Base-by-base conservation (phyloP, 2,329 filamentous ascomycete species). In the Trichoderma semiorbis region DNA sequence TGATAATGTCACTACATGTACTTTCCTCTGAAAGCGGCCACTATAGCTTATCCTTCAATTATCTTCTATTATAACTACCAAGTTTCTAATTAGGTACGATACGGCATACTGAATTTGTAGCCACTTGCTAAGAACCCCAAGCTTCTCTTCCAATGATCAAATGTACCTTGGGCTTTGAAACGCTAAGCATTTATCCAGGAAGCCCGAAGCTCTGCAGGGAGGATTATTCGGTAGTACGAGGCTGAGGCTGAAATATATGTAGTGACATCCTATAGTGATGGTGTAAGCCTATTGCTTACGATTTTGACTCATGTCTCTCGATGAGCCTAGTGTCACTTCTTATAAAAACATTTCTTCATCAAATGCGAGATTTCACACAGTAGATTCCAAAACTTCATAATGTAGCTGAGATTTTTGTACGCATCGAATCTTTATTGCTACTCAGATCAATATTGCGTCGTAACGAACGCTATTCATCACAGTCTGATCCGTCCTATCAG, bases 401-500 rank as follows among this genome's bases (percentile, higher is more conserved):
- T 16, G 2, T 8, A 18, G 16, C 36, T 8, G 2, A 18, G 6
- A 39, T 2, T 0, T 1, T 3, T 1, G 7, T n/a, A 43, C 3
- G 16, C 18, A 4, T 5, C 0, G 16, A 10, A 24, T 3, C 5
- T 21, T 7, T 12, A 50, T 50, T 50, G n/a, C n/a, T 24, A 21
- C 5, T 6, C 1, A 24, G 47, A 14, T 50, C 11, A 24, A 24
- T 21, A 53, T 24, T 53, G n/a, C 11, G 21, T 24, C 11, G 4
- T 24, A 53, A 14, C 0, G 10, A 53, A 24, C 10, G 0, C 7
- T 32, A 50, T 34, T 26, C 8, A n/a, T 21, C 3, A 24, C 30
- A 57, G 16, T 3, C 0, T 7, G 11, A 39, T 32, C 1, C 6
- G n/a, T 30, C 3, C 3, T 21, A 32, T 34, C 8, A 21, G 18